These are phyloP conservation scores for Lojkania enalia DNA, from an alignment of 2,329 filamentous ascomycete species.

Conservation along the genomic window DNA sequence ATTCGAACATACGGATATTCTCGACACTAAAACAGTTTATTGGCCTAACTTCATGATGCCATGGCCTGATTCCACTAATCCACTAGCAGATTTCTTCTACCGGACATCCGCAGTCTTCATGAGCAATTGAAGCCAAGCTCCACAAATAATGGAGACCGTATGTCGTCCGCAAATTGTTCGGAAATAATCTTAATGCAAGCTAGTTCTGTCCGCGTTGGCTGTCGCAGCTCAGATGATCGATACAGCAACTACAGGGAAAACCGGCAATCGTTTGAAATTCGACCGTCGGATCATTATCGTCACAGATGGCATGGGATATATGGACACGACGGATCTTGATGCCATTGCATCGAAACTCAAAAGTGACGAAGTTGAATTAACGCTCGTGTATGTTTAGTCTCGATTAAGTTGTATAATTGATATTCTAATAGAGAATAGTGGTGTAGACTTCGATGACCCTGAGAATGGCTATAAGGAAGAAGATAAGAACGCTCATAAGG, in stretches of 20 bases:
- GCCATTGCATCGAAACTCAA: conserved; percentile 75
- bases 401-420: neutral
- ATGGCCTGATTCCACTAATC: too few species aligned
- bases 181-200: too few species aligned
- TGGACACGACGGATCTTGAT: conserved; percentile 72
- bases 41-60: neutral
- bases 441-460: conserved; percentile 89
- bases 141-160: conserved; percentile 73
- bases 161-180: too few species aligned
- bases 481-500: conserved; percentile 73
- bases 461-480: conserved; percentile 94
- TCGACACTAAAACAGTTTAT: conserved; percentile 62
- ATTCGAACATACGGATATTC: conserved; percentile 79
- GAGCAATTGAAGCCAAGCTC: conserved; percentile 66
- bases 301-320: conserved; percentile 75
- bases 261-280: conserved; percentile 41
- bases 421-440: conserved; percentile 53
- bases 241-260: conserved; percentile 76
- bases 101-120: conserved; percentile 68
- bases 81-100: conserved; percentile 61
- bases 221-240: conserved; percentile 89
- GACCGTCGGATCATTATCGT: conserved; percentile 69
- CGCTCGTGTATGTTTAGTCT: conserved; percentile 66
- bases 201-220: conserved; percentile 79
- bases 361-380: conserved; percentile 71